Percentiles rank a stretch among this genome's conserved stretches.
These are phyloP conservation scores for Epichloe hybrida DNA, from an alignment of 2,329 filamentous ascomycete species.

Conservation along the genomic window DNA sequence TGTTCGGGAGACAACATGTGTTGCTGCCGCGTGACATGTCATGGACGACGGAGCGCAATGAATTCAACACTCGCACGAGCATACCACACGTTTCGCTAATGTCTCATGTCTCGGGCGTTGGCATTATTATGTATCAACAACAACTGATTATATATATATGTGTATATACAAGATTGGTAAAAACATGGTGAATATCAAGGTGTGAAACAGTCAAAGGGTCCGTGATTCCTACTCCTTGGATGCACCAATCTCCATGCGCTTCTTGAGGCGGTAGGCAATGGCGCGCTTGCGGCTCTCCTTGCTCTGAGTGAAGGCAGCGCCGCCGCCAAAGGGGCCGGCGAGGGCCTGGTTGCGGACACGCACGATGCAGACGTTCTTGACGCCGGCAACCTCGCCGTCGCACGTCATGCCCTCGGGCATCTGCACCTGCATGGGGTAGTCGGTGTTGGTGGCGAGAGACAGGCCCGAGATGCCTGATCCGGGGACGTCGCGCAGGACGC, in stretches of 20 bases:
- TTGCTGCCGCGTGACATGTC: too few relatives aligned
- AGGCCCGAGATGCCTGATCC: conserved; percentile 2
- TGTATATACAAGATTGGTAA: too few relatives aligned
- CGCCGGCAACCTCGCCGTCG: conserved; percentile 4
- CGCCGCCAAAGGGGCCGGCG: conserved; percentile 6
- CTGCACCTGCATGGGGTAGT: conserved; percentile 1
- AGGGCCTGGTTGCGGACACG: conserved; percentile 4
- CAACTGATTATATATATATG: too few relatives aligned
- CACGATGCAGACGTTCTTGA: conserved; percentile 5
- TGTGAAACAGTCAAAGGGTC: too few relatives aligned
- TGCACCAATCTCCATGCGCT: conserved; percentile 3
- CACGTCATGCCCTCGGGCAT: conserved; percentile 2
- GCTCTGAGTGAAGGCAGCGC: conserved; percentile 4
- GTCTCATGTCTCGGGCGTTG: too few relatives aligned
- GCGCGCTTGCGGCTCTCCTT: conserved; percentile 2
- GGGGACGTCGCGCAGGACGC: not conserved
- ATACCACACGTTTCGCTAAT: too few relatives aligned
- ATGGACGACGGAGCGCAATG: too few relatives aligned
- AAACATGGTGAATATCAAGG: too few relatives aligned
- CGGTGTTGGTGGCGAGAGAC: conserved; percentile 1
- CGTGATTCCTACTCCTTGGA: not conserved
- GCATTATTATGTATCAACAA: too few relatives aligned
- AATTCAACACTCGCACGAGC: too few relatives aligned
- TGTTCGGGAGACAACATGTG: too few relatives aligned
- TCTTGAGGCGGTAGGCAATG: conserved; percentile 3